phyloP scores from a whole-genome alignment of 345 rosid genomes.

The Trapa incisa region DNA sequence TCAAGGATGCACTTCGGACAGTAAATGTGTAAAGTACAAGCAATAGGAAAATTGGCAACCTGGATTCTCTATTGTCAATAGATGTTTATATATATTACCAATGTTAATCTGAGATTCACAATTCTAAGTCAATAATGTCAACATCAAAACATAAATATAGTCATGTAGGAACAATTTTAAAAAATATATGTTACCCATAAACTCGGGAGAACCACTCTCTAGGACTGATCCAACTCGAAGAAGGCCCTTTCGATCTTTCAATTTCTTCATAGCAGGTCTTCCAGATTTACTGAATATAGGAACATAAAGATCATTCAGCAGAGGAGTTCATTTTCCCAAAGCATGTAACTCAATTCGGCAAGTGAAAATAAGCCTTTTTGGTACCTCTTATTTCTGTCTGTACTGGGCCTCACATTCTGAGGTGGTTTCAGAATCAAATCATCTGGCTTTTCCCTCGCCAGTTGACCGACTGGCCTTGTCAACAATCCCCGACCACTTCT shows the following conservation, averaged over 20 bases:
- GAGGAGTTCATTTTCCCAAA: conserved; percentile 1
- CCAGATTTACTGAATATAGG: conserved; percentile 62
- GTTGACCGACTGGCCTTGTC: conserved; percentile 39
- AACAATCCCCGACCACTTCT: conserved; percentile 51
- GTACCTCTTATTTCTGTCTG: conserved; percentile 74
- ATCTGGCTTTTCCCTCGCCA: conserved; percentile 48
- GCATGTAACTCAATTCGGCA: conserved; percentile 9
- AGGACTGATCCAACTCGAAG: conserved; percentile 37
- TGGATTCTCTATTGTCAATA: neutral
- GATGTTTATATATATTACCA: neutral
- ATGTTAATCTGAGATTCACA: neutral
- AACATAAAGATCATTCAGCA: conserved; percentile 7
- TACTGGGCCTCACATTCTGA: conserved; percentile 41
- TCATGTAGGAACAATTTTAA: neutral
- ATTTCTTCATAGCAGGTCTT: conserved; percentile 70
- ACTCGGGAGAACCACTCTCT: conserved; percentile 39
- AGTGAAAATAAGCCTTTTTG: conserved; percentile 4
- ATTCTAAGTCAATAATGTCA: neutral
- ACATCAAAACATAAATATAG: neutral
- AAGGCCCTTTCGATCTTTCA: conserved; percentile 64
- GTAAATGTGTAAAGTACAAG: neutral
- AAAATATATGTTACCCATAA: conserved; percentile 37
- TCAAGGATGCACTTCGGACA: neutral
- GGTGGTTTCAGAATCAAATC: conserved; percentile 50
- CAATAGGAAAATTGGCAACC: neutral